A percentile compares a stretch with the other conserved stretches of the same genome.
Conservation (phyloP, 2,329 filamentous ascomycete species). For the Monosporascus sp. region DNA sequence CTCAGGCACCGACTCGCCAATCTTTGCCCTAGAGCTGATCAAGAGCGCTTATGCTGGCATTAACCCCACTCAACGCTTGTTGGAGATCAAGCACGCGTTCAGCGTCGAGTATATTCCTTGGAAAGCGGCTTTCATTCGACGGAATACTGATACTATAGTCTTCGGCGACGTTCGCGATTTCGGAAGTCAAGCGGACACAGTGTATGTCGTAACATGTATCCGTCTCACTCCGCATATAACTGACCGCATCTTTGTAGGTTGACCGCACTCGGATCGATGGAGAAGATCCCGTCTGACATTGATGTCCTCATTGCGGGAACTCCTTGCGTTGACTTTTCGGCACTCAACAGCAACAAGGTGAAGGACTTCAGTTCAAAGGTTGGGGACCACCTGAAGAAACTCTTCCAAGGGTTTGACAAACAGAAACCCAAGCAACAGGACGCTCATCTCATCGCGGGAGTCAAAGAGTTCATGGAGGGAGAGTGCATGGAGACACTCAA, state of each 20-base stretch:
- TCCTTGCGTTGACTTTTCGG: conserved; percentile 71
- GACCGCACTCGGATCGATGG: conserved; percentile 61
- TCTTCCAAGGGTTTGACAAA: not conserved
- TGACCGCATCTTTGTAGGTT: conserved; percentile 35
- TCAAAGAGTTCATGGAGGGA: conserved; percentile 27
- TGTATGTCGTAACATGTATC: conserved; percentile 34
- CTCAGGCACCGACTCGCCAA: conserved; percentile 71
- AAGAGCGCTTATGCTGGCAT: conserved; percentile 34
- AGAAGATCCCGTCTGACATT: conserved; percentile 48
- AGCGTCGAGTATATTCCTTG: conserved; percentile 58
- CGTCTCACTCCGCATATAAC: conserved; percentile 5
- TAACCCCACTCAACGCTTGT: conserved; percentile 21
- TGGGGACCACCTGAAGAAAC: conserved; percentile 34
- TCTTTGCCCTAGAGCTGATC: conserved; percentile 60
- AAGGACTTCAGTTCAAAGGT: conserved; percentile 44
- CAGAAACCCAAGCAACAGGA: conserved; percentile 40
- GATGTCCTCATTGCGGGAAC: conserved; percentile 69
- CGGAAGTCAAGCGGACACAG: conserved; percentile 29
- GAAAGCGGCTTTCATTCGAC: conserved; percentile 60
- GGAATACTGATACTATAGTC: conserved; percentile 51
- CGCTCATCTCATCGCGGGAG: conserved; percentile 7
- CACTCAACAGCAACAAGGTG: conserved; percentile 48
- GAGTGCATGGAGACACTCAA: conserved; percentile 51
- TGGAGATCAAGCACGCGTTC: conserved; percentile 51
- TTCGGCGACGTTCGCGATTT: conserved; percentile 58